Evolutionary conservation across 495 filamentous ascomycete genomes (phyloP).

Genomic region (Hypoxylon lienhwacheense): DNA sequence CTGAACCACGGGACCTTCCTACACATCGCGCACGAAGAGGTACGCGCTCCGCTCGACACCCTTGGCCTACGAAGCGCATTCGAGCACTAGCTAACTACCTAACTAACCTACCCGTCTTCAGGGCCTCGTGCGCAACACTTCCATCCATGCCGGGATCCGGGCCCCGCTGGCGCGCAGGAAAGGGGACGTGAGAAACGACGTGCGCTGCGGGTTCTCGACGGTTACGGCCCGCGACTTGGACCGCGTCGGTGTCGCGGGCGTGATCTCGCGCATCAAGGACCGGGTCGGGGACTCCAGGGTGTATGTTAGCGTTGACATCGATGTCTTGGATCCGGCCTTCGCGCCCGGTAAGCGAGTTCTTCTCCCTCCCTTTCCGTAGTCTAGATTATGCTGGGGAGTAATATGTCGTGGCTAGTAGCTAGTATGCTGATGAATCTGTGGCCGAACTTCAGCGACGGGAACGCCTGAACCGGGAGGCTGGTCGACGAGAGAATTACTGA

Average conservation of each 20-base stretch:
- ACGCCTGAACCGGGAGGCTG: constrained; percentile 88
- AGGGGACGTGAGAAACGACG: constrained; percentile 79
- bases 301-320: constrained; percentile 87
- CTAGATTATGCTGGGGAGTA: too few relatives aligned
- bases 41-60: too few relatives aligned
- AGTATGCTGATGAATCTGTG: constrained; percentile 4
- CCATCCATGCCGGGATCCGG: constrained; percentile 84
- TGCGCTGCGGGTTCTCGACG: constrained; percentile 78
- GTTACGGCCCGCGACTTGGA: constrained; percentile 85
- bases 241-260: constrained; percentile 67
- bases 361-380: too few relatives aligned
- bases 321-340: constrained; percentile 78
- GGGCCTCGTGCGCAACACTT: constrained; percentile 76
- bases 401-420: constrained; percentile 50
- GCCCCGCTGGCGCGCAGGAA: constrained; percentile 68
- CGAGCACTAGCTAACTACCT: too few relatives aligned
- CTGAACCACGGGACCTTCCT: constrained; percentile 81
- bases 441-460: constrained; percentile 61
- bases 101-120: constrained; percentile 54
- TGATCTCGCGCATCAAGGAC: constrained; percentile 74
- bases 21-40: constrained; percentile 52
- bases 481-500: constrained; percentile 69
- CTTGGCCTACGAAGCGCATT: too few relatives aligned
- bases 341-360: constrained; percentile 44
- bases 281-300: constrained; percentile 74